A percentile compares a stretch with the other conserved stretches of the same genome.
Conservation (phyloP, 23 red algal species). For the Gracilariopsis chorda region DNA sequence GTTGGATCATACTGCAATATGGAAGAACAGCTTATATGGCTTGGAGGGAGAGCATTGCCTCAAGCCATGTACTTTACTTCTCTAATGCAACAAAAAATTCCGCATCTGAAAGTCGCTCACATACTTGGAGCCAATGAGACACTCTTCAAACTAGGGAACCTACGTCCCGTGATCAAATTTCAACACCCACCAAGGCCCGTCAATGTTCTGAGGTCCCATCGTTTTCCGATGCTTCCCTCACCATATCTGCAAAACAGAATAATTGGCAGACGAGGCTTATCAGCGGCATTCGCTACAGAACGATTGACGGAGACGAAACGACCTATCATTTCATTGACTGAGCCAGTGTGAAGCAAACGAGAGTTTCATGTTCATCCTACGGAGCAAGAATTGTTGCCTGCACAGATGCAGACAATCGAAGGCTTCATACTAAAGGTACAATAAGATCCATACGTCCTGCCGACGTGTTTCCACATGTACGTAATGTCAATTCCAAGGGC, state of each 20-base stretch:
- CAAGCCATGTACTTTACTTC: not conserved
- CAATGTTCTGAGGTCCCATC: not conserved
- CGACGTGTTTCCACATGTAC: not conserved
- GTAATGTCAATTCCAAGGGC: constrained; percentile 3
- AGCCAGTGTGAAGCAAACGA: not conserved
- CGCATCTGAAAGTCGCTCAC: not conserved
- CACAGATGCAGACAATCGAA: constrained; percentile 8
- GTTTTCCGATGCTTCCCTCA: not conserved
- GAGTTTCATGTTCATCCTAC: constrained; percentile 21
- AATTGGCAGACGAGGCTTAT: not conserved
- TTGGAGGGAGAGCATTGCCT: not conserved
- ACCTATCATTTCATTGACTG: constrained; percentile 24
- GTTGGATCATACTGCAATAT: no score
- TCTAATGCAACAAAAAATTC: not conserved
- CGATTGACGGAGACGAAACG: not conserved
- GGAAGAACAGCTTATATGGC: not conserved
- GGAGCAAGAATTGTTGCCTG: constrained; percentile 22
- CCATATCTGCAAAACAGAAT: not conserved
- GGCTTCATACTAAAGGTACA: not conserved
- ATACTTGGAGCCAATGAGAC: not conserved
- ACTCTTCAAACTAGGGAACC: not conserved
- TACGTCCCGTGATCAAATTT: not conserved
- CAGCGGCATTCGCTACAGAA: not conserved
- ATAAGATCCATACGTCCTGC: not conserved
- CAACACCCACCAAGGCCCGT: not conserved